These are phyloP conservation scores for Globisporangium viniferum DNA, from an alignment of 352 stramenopile genomes.

Conservation along the genomic window DNA sequence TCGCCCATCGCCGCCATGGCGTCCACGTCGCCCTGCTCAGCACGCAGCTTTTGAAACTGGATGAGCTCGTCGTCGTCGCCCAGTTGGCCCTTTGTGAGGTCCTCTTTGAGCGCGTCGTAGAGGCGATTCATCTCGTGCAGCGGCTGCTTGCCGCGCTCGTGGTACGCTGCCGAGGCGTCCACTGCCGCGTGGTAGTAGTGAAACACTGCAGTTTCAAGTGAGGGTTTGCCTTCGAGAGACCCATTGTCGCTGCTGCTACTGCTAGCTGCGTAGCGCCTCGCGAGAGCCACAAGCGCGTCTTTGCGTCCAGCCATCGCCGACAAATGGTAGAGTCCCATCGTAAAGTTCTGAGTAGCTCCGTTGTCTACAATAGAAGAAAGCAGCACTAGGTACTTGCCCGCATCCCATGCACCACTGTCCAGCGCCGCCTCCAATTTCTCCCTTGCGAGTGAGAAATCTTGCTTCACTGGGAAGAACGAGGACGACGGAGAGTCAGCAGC, in stretches of 20 bases:
- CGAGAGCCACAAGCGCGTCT: constrained; percentile 57
- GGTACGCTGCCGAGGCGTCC: constrained; percentile 45
- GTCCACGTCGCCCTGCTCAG: constrained; percentile 70
- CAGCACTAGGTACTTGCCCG: constrained; percentile 26
- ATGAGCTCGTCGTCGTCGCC: constrained; percentile 87
- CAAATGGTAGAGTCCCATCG: constrained; percentile 46
- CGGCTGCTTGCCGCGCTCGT: constrained; percentile 71
- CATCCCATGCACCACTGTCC: constrained; percentile 11
- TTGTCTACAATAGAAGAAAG: constrained; percentile 12
- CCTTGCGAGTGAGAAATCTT: constrained; percentile 23
- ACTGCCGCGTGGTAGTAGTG: constrained; percentile 60
- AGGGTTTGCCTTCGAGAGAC: no score
- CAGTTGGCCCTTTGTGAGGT: constrained; percentile 50
- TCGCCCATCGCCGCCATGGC: constrained; percentile 86
- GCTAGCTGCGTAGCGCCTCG: constrained; percentile 28
- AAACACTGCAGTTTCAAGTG: constrained; percentile 42
- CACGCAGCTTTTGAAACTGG: constrained; percentile 78
- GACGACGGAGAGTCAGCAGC: background rate
- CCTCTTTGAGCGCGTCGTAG: constrained; percentile 51
- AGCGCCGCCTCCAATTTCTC: constrained; percentile 24
- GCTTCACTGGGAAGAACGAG: background rate
- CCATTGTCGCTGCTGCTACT: no score
- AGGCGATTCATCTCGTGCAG: constrained; percentile 74
- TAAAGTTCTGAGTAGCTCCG: constrained; percentile 13
- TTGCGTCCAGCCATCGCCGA: constrained; percentile 37